phyloP scores from a whole-genome alignment of 371 early-diverging fungal species.

The Haplosporangium sp. region DNA sequence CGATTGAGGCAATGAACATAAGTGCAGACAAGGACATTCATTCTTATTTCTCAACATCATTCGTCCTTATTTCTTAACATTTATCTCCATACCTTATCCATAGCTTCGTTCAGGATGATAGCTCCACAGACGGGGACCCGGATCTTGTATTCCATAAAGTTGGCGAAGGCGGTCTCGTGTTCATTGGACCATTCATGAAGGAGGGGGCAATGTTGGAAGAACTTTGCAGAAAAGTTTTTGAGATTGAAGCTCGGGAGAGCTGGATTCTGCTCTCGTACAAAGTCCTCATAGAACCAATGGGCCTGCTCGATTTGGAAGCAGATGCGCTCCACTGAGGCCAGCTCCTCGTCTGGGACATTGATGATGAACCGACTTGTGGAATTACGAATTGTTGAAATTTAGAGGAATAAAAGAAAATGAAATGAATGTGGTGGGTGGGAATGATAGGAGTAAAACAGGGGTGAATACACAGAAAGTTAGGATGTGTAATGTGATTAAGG shows the following conservation, averaged over 20 bases:
- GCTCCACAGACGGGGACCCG: conserved; percentile 99
- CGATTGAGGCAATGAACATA: neutral
- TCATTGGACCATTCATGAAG: conserved; percentile 88
- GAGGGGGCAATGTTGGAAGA: conserved; percentile 88
- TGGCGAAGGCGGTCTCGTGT: conserved; percentile 87
- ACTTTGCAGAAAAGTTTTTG: conserved; percentile 84
- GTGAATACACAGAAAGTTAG: conserved; percentile 3
- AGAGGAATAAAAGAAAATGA: neutral
- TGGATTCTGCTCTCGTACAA: conserved; percentile 87
- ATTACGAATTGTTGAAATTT: conserved; percentile 5
- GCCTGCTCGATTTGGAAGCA: conserved; percentile 99
- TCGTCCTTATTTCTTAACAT: too few relatives aligned
- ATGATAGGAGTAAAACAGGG: neutral
- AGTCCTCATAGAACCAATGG: conserved; percentile 99
- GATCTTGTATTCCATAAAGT: conserved; percentile 97
- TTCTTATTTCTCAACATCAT: neutral
- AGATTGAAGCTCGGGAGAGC: conserved; percentile 81
- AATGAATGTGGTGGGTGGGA: neutral
- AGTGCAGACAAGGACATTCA: neutral
- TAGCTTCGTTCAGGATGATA: conserved; percentile 89
- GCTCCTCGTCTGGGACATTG: conserved; percentile 95
- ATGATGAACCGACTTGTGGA: conserved; percentile 99
- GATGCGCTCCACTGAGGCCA: conserved; percentile 90
- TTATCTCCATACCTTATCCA: conserved; percentile 76
- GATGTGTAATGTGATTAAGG: neutral